These are phyloP conservation scores for Tillandsia leiboldiana DNA, from an alignment of 176 grass and related monocot genomes.

Conservation along the genomic window DNA sequence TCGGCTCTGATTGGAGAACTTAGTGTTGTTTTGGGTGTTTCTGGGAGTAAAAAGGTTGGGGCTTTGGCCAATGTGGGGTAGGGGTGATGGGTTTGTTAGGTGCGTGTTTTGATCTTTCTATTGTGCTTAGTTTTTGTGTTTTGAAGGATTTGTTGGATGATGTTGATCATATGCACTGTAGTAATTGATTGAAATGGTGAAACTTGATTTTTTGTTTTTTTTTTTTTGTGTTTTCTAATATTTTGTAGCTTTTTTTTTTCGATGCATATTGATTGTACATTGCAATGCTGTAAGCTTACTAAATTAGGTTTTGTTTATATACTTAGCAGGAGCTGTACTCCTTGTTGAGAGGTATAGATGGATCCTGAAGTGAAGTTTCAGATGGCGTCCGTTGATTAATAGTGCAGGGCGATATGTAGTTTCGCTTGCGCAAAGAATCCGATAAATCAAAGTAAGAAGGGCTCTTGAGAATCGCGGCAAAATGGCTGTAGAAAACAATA, in stretches of 20 bases:
- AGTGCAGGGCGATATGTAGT: too few relatives aligned
- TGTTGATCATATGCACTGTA: too few relatives aligned
- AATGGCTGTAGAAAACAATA: conserved; percentile 41
- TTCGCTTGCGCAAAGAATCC: too few relatives aligned
- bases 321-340: neutral
- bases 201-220: neutral
- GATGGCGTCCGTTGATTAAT: neutral
- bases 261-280: neutral
- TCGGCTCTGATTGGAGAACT: too few relatives aligned
- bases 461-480: neutral
- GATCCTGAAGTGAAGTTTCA: neutral
- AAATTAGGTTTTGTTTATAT: neutral
- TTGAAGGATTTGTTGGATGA: too few relatives aligned
- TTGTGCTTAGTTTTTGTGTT: too few relatives aligned
- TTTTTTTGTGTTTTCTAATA: neutral
- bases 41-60: too few relatives aligned
- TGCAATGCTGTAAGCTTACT: neutral
- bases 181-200: neutral
- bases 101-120: too few relatives aligned
- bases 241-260: neutral
- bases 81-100: too few relatives aligned
- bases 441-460: too few relatives aligned
- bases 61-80: too few relatives aligned
- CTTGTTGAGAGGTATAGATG: neutral
- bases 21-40: too few relatives aligned